Evolutionary conservation across 1,284 basidiomycete species (phyloP).

Genomic region (Hemileia vastatrix): DNA sequence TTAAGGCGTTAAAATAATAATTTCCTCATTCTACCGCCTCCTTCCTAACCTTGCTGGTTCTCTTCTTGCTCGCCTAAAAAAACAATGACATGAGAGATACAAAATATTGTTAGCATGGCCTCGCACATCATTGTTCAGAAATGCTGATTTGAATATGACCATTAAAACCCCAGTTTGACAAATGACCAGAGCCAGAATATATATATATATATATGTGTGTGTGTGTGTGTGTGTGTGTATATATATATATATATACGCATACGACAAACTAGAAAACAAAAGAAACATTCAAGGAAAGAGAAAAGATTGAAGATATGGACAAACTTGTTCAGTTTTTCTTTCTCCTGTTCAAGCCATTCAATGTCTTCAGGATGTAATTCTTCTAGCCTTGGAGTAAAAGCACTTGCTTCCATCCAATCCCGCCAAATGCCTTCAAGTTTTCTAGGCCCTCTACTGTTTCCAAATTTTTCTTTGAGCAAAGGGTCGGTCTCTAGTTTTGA

Average conservation of each 20-base stretch:
- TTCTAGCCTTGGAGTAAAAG: conserved; percentile 82
- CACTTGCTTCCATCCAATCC: conserved; percentile 84
- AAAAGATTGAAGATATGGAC: neutral
- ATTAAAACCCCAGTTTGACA: too few relatives aligned
- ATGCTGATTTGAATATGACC: too few relatives aligned
- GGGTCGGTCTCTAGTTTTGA: conserved; percentile 37
- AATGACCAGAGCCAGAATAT: too few relatives aligned
- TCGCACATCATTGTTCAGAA: too few relatives aligned
- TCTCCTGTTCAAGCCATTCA: conserved; percentile 47
- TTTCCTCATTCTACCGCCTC: neutral
- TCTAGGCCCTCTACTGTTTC: conserved; percentile 57
- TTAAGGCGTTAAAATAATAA: too few relatives aligned
- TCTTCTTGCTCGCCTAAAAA: neutral
- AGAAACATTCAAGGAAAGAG: neutral
- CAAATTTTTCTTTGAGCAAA: conserved; percentile 24
- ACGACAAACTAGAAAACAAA: neutral
- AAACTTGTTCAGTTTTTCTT: conserved; percentile 10
- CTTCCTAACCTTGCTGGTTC: neutral
- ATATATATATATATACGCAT: too few relatives aligned
- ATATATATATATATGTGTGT: too few relatives aligned
- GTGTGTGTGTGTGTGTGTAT: too few relatives aligned
- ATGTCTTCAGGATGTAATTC: conserved; percentile 80
- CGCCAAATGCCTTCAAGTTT: conserved; percentile 81
- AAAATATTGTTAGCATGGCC: too few relatives aligned
- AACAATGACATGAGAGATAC: neutral